Conservation (phyloP, 345 rosid species). For the Pugionium cornutum region DNA sequence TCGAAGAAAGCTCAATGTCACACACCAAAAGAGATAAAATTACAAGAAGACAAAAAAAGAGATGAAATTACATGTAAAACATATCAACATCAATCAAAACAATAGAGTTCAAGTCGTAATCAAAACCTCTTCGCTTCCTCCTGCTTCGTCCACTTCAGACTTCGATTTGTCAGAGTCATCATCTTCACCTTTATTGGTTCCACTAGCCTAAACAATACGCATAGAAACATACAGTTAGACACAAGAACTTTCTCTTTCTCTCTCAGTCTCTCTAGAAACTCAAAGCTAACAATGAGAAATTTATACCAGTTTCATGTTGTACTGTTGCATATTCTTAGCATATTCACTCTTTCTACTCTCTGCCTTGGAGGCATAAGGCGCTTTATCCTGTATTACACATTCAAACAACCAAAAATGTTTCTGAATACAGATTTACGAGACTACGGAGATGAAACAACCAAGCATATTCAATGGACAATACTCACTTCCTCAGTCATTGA, state of each 20-base stretch:
- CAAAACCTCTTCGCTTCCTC: constrained; percentile 58
- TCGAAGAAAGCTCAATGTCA: not conserved
- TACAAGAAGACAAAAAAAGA: too few relatives aligned
- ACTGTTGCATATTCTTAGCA: constrained; percentile 58
- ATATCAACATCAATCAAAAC: not conserved
- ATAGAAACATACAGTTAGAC: not conserved
- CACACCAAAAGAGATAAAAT: not conserved
- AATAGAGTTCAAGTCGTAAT: constrained; percentile 1
- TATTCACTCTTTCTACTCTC: constrained; percentile 73
- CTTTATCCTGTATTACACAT: constrained; percentile 55
- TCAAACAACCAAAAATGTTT: not conserved
- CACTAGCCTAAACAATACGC: constrained; percentile 48
- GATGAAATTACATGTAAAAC: not conserved
- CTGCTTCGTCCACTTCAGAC: constrained; percentile 72
- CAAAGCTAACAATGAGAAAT: not conserved
- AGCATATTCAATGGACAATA: constrained; percentile 21
- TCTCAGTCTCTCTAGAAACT: not conserved
- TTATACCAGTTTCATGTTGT: constrained; percentile 62
- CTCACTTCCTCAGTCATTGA: constrained; percentile 62
- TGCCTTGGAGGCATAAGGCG: constrained; percentile 53
- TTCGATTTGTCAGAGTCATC: constrained; percentile 81
- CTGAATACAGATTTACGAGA: not conserved
- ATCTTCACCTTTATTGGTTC: constrained; percentile 49
- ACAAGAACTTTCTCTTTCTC: not conserved
- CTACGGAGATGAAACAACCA: not conserved